These are phyloP conservation scores for Fraxinus baroniana DNA, from an alignment of 305 asterid genomes.

Conservation along the genomic window DNA sequence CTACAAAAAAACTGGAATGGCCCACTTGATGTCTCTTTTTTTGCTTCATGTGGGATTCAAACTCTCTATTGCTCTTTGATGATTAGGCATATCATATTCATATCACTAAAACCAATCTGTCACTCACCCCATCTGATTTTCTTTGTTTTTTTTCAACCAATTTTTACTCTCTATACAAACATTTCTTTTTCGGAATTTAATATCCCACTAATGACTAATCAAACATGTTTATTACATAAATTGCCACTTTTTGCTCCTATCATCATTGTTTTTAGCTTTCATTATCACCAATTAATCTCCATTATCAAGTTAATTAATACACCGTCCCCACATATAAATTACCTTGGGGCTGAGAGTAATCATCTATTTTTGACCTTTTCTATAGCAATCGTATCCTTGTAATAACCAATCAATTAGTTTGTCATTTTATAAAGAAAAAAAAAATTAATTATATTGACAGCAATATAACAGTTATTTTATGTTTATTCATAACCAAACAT, in stretches of 20 bases:
- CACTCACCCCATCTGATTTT: constrained; percentile 13
- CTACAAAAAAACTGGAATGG: constrained; percentile 25
- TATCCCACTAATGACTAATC: constrained; percentile 18
- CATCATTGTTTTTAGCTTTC: constrained; percentile 1
- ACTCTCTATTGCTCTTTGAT: constrained; percentile 43
- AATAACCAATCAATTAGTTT: constrained; percentile 9
- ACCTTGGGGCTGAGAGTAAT: neutral
- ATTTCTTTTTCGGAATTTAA: neutral
- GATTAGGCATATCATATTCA: constrained; percentile 32
- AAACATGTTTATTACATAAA: constrained; percentile 18
- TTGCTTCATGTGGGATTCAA: constrained; percentile 36
- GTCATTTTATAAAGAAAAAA: neutral
- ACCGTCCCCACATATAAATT: neutral
- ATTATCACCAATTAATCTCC: neutral
- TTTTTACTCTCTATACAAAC: constrained; percentile 3
- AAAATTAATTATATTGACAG: neutral
- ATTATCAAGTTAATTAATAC: neutral
- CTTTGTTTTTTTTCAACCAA: constrained; percentile 8
- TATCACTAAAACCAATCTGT: constrained; percentile 6
- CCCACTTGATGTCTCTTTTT: constrained; percentile 41
- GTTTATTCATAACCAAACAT: neutral
- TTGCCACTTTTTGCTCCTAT: neutral
- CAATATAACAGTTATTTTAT: neutral
- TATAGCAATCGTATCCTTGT: constrained; percentile 10
- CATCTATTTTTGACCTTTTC: neutral